Evolutionary conservation across 345 rosid genomes (phyloP).

Genomic region (Fremontodendron californicum): DNA sequence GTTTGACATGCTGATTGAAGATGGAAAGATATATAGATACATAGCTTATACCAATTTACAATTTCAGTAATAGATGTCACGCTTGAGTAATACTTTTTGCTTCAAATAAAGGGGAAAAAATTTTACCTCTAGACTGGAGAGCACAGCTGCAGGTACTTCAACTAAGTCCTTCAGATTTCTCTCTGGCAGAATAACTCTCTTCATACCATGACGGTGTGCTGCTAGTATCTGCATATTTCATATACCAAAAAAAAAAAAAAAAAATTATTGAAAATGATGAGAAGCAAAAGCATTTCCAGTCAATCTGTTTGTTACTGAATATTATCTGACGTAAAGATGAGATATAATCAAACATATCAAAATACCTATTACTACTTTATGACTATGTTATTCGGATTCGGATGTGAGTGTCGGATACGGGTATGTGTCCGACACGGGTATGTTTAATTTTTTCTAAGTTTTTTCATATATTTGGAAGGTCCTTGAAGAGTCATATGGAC

Average conservation of each 20-base stretch:
- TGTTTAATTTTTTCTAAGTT: no score
- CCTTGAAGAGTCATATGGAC: no score
- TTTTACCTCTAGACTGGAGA: conserved; percentile 83
- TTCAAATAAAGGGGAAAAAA: neutral
- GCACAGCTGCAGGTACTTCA: conserved; percentile 90
- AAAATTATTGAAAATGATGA: neutral
- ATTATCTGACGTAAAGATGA: neutral
- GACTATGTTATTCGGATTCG: no score
- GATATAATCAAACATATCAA: neutral
- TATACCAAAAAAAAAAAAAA: conserved; percentile 16
- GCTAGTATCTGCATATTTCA: conserved; percentile 70
- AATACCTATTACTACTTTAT: neutral
- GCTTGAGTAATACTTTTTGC: neutral
- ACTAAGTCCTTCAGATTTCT: conserved; percentile 90
- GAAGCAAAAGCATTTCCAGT: neutral
- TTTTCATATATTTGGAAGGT: no score
- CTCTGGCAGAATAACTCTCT: conserved; percentile 93
- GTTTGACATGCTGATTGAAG: neutral
- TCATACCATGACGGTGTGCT: conserved; percentile 85
- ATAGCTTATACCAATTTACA: neutral
- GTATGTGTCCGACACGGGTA: no score
- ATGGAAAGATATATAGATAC: neutral
- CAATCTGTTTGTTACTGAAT: neutral
- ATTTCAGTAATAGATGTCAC: neutral
- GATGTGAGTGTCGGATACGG: no score